Evolutionary conservation across 768 basidiomycete species (phyloP).

Genomic region (Pleurotus pulmonarius): DNA sequence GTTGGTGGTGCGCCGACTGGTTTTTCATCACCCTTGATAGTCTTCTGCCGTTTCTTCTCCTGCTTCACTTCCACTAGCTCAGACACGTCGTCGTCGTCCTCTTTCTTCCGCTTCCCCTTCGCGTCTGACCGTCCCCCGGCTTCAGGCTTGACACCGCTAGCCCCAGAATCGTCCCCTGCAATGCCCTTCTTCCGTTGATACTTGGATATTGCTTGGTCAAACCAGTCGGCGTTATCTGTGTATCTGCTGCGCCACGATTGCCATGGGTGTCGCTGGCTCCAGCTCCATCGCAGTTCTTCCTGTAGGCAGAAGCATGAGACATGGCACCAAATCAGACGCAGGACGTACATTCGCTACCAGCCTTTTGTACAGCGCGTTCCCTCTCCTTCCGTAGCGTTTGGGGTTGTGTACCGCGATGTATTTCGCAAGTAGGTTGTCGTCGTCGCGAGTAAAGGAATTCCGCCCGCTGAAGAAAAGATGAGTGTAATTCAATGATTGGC

Average conservation of each 20-base stretch:
- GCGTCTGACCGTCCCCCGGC: background rate
- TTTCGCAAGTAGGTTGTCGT: constrained; percentile 39
- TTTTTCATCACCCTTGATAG: background rate
- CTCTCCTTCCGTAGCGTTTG: constrained; percentile 33
- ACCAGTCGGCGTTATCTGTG: constrained; percentile 34
- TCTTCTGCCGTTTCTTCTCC: background rate
- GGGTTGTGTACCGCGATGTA: constrained; percentile 51
- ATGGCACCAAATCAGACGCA: background rate
- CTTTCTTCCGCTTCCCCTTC: background rate
- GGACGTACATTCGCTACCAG: constrained; percentile 46
- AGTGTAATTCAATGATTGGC: too few species aligned
- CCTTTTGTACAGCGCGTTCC: constrained; percentile 38
- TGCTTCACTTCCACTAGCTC: background rate
- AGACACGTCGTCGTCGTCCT: background rate
- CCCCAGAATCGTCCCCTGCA: constrained; percentile 10
- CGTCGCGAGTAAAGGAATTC: constrained; percentile 29
- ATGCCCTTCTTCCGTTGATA: constrained; percentile 31
- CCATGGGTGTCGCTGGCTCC: constrained; percentile 50
- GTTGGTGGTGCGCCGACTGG: too few species aligned
- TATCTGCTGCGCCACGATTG: constrained; percentile 68
- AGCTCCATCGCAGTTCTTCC: constrained; percentile 42
- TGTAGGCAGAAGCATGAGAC: constrained; percentile 16
- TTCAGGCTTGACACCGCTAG: background rate
- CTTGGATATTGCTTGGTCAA: constrained; percentile 37
- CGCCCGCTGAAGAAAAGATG: background rate